These are phyloP conservation scores for Tremella fuciformis DNA, from an alignment of 768 basidiomycete genomes.

Conservation along the genomic window DNA sequence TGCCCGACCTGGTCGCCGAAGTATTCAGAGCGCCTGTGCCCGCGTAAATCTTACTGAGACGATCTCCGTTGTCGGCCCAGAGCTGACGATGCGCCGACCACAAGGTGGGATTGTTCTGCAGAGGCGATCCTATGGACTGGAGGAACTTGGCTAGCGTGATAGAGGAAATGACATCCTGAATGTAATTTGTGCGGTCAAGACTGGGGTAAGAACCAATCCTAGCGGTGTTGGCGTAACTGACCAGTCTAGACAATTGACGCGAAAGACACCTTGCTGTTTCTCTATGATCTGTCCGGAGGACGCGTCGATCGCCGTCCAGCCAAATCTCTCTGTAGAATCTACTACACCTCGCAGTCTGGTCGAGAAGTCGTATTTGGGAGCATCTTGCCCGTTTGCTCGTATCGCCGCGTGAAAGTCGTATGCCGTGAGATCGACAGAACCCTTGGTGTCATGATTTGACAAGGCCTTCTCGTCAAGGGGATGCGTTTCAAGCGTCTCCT, in stretches of 20 bases:
- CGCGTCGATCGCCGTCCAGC: constrained; percentile 61
- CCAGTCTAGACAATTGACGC: constrained; percentile 52
- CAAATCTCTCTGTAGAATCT: constrained; percentile 71
- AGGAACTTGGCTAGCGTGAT: constrained; percentile 79
- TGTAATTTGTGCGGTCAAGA: constrained; percentile 93
- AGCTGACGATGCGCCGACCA: constrained; percentile 88
- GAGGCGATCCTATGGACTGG: constrained; percentile 68
- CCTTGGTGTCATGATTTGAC: constrained; percentile 34
- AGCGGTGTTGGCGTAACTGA: constrained; percentile 18
- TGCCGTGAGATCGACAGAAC: constrained; percentile 60
- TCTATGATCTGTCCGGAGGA: constrained; percentile 57
- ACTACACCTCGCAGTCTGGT: constrained; percentile 40
- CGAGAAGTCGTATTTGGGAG: constrained; percentile 71
- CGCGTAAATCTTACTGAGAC: constrained; percentile 84
- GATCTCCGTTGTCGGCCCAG: constrained; percentile 69
- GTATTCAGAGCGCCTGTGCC: constrained; percentile 80
- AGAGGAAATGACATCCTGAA: constrained; percentile 89
- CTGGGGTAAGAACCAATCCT: constrained; percentile 54
- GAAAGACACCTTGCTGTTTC: constrained; percentile 84
- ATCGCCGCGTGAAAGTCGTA: constrained; percentile 93
- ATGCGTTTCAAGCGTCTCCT: constrained; percentile 21
- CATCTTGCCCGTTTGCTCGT: constrained; percentile 78
- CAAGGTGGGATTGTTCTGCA: constrained; percentile 57
- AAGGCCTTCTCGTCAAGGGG: constrained; percentile 43
- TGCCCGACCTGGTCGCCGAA: constrained; percentile 90